phyloP scores from a whole-genome alignment of 2,329 filamentous ascomycete species.

The Diaporthe vexans region DNA sequence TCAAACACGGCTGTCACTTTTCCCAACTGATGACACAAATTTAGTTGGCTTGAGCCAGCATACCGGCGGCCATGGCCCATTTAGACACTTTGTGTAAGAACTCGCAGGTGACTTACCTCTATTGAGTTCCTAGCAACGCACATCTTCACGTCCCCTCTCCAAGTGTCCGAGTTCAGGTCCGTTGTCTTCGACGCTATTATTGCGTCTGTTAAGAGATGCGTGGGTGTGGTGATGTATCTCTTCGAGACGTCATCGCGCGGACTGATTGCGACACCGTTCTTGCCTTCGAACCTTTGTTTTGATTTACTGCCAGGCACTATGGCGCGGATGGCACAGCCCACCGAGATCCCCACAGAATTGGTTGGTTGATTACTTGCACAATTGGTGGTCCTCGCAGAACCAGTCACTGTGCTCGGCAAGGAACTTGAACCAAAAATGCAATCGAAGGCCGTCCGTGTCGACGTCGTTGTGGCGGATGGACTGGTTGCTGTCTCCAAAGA shows the following conservation, averaged over 20 bases:
- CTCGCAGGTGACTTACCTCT: not conserved
- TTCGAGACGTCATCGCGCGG: not conserved
- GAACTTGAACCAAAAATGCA: not conserved
- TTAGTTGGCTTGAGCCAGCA: too few relatives aligned
- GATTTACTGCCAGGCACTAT: not conserved
- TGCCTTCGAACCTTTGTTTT: not conserved
- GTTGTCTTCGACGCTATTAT: not conserved
- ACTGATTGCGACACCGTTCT: not conserved
- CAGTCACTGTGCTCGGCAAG: not conserved
- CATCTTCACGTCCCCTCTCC: not conserved
- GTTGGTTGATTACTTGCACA: not conserved
- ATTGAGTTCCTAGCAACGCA: not conserved
- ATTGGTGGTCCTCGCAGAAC: too few relatives aligned
- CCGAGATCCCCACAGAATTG: not conserved
- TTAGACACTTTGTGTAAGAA: accelerated
- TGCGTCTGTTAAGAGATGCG: not conserved
- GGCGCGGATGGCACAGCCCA: not conserved
- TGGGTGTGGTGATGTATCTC: not conserved
- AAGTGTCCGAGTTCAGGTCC: not conserved
- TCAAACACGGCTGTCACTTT: not conserved
- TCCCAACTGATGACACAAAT: not conserved
- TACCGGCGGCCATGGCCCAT: not conserved
- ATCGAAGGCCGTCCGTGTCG: not conserved
- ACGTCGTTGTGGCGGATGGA: not conserved
- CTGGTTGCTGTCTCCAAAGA: not conserved